A percentile compares a stretch with the other conserved stretches of the same genome.
Conservation (phyloP, 2,329 filamentous ascomycete species). For the Trichophyton benhamiae region DNA sequence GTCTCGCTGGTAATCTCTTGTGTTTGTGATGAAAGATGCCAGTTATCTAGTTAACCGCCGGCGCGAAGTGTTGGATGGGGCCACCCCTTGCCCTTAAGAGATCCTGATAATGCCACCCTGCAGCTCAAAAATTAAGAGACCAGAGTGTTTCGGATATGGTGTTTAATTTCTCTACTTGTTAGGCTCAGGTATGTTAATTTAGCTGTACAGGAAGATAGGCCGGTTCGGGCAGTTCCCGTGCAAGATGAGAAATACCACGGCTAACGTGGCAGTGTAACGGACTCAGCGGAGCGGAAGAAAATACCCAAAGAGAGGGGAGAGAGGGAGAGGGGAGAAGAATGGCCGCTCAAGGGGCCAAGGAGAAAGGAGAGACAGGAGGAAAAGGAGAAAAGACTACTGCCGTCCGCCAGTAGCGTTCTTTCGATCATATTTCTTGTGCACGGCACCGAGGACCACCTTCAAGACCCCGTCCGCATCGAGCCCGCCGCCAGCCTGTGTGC, state of each 20-base stretch:
- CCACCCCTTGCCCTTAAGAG: neutral
- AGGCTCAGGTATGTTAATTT: neutral
- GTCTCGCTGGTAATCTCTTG: neutral
- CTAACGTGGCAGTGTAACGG: neutral
- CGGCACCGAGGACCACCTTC: constrained; percentile 69
- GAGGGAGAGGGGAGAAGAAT: neutral
- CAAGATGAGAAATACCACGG: neutral
- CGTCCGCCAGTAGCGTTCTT: constrained; percentile 1
- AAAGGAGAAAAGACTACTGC: neutral
- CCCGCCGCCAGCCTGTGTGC: constrained; percentile 33
- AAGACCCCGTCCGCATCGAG: constrained; percentile 61
- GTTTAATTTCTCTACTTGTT: neutral
- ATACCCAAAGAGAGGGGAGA: neutral
- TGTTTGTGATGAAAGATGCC: neutral
- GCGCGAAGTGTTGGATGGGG: neutral
- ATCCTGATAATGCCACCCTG: neutral
- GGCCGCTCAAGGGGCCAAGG: neutral
- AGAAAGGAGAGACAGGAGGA: constrained; percentile 5
- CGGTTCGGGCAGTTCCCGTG: neutral
- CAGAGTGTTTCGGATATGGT: neutral
- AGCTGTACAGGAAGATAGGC: neutral
- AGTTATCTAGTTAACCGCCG: neutral
- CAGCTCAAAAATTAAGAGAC: neutral
- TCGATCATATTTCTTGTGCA: constrained; percentile 53
- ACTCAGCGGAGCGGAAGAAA: neutral